Evolutionary conservation across 75 land plant genomes (phyloP), one percentile per base, ranked within the genome.

Genomic region (Pinus tabuliformis): DNA sequence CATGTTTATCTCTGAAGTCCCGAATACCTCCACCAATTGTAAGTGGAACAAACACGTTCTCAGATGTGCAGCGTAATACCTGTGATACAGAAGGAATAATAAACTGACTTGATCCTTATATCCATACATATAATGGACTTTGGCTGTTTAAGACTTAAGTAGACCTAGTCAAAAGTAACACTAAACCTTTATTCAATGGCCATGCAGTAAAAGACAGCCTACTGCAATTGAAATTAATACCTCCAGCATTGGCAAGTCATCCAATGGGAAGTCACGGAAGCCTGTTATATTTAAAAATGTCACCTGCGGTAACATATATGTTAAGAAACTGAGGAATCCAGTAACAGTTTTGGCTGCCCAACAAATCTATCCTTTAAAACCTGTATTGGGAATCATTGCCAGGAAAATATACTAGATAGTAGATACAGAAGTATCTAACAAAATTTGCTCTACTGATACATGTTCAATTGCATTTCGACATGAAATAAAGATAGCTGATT

Each of bases 1-100:
- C 99, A 90, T 91, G 83, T 57, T 79, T 88, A 83, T 97, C 99
- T 39, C 89, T 97, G 70, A 97, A 97, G 81, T 97, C 99, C 76
- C 92, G 82, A 68, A 97, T 97, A 15, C 99, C 99, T 76, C 99
- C 99, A 33, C 99, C 99, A 75, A 97, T 94, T 62, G 99, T 97
- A 20, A 97, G 81, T 37, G 99, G 99, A 26, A 97, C 99, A 87
- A 97, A 97, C 62, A 95, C 96, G 65, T 95, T 86, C 77, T 97
- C 98, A 45, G 99, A 97, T 70, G 99, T 75, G 21, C 57, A 76
- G 66, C 93, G 90, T 37, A 97, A 60, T 11, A 97, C 96, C 99
- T 97, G 81, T 20, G 73, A 58, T 49, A 74, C 5, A 66, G 13
- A 77, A 28, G 11, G 57, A 20, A 28, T 45, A 21, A 45, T 28